Evolutionary conservation across 345 rosid genomes (phyloP), one percentile per base, ranked within the genome.

Genomic region (Syzygium grande): DNA sequence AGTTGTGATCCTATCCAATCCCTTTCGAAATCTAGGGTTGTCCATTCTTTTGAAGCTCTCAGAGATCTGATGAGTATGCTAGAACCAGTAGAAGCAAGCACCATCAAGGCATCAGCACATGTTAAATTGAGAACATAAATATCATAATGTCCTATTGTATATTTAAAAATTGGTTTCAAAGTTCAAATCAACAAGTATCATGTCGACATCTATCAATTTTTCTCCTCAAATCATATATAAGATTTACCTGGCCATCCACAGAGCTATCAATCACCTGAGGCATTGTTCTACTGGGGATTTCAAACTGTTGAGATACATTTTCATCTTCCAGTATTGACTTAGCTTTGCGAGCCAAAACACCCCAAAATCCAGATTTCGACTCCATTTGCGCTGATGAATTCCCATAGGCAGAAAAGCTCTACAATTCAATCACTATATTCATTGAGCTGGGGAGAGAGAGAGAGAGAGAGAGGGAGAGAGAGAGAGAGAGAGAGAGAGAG

Each of bases 241-340:
- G 19, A 43, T 88, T 87, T 89, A 93, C 97, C 95, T 93, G 94
- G 88, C 85, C 84, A 88, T 55, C 86, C 43, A 85, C 34, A 86
- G 95, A 89, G 86, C 90, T n/a, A 84, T 93, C 95, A 38, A 85
- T 16, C 91, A 88, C 92, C 80, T 88, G 88, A 84, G 91, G 91
- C 87, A 92, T 90, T n/a, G 92, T 88, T 89, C 87, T 88, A 55
- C 85, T 83, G 23, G 86, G 85, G 6, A 89, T 84, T 85, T 89
- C 92, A 5, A 84, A 80, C 87, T 89, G 91, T 84, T 87, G 90
- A 2, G 93, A 87, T 29, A 84, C 87, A 88, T 92, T 90, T 63
- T 96, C 99, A 13, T 96, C 99, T 43, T 96, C 98, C 16, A 96
- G 89, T 89, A 96, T 95, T 78, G 97, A 91, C 92, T 95, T 96